Evolutionary conservation across 2,329 filamentous ascomycete species (phyloP).

Genomic region (Diaporthe ilicicola): DNA sequence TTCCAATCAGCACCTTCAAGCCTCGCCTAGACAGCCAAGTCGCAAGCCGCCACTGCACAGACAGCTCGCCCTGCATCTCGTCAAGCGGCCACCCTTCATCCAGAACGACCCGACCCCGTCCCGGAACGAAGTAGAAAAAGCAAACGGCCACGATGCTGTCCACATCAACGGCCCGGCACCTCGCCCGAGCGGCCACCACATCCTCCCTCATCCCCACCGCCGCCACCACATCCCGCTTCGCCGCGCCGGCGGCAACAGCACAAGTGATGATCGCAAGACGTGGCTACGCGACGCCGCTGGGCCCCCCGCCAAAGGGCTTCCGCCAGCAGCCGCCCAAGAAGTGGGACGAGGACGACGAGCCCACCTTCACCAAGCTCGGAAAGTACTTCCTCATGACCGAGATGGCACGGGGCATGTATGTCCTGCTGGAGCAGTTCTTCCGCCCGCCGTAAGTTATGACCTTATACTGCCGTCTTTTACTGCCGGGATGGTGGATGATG

Average conservation of each 20-base stretch:
- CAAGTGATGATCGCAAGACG: conserved; percentile 26
- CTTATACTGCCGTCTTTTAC: conserved; percentile 10
- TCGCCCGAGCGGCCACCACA: conserved; percentile 32
- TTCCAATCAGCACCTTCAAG: not conserved
- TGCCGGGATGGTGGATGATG: not conserved
- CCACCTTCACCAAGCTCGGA: conserved; percentile 81
- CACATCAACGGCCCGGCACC: conserved; percentile 31
- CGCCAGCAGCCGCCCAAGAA: conserved; percentile 75
- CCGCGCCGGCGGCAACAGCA: conserved; percentile 11
- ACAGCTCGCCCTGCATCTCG: not conserved
- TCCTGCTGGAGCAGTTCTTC: conserved; percentile 98
- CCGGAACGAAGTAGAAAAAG: not conserved
- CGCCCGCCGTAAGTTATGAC: conserved; percentile 86
- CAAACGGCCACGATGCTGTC: conserved; percentile 26
- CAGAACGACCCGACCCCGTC: too few relatives aligned
- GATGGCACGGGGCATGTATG: conserved; percentile 98
- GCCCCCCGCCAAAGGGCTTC: conserved; percentile 83
- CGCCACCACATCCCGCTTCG: conserved; percentile 9
- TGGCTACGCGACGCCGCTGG: conserved; percentile 73
- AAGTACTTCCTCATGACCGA: conserved; percentile 97
- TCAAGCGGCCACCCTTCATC: not conserved
- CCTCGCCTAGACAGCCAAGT: conserved; percentile 3
- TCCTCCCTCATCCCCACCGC: conserved; percentile 2
- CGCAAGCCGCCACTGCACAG: not conserved
- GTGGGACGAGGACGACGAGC: conserved; percentile 85